phyloP scores from a whole-genome alignment of 352 stramenopile species.

The Phytophthora uliginosa region DNA sequence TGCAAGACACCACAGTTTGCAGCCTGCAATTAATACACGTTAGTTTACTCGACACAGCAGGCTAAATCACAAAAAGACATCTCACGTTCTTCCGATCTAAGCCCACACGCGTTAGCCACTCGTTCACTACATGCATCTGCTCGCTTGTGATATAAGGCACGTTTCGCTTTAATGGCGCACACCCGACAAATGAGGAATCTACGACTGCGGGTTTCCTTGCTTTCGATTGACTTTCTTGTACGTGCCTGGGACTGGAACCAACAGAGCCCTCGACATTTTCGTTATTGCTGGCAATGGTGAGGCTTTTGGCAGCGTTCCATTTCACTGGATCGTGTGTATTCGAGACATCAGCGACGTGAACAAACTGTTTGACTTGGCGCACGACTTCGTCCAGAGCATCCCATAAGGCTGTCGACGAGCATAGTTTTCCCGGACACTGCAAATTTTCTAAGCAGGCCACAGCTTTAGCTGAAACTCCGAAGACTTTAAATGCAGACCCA shows the following conservation, averaged over 20 bases:
- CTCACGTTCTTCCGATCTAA: slow-evolving; percentile 23
- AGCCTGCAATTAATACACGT: slow-evolving; percentile 15
- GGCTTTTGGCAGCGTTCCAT: neutral
- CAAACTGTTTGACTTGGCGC: slow-evolving; percentile 4
- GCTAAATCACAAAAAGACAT: neutral
- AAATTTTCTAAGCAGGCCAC: slow-evolving; percentile 15
- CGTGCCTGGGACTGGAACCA: neutral
- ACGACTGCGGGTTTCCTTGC: neutral
- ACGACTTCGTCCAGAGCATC: slow-evolving; percentile 22
- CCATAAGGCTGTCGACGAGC: slow-evolving; percentile 21
- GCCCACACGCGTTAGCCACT: slow-evolving; percentile 38
- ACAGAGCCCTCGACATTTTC: neutral
- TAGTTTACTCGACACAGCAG: neutral
- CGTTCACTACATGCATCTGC: slow-evolving; percentile 39
- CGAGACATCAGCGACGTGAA: neutral
- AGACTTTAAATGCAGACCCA: slow-evolving; percentile 19
- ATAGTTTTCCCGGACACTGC: slow-evolving; percentile 14
- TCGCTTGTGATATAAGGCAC: slow-evolving; percentile 41
- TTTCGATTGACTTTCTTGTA: neutral
- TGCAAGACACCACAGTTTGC: slow-evolving; percentile 32
- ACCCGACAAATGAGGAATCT: neutral
- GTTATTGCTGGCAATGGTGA: neutral
- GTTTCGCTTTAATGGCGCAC: slow-evolving; percentile 25
- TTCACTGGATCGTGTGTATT: neutral
- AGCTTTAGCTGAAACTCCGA: slow-evolving; percentile 19